Conservation (phyloP, 257 asterid genomes). For the Striga asiatica region DNA sequence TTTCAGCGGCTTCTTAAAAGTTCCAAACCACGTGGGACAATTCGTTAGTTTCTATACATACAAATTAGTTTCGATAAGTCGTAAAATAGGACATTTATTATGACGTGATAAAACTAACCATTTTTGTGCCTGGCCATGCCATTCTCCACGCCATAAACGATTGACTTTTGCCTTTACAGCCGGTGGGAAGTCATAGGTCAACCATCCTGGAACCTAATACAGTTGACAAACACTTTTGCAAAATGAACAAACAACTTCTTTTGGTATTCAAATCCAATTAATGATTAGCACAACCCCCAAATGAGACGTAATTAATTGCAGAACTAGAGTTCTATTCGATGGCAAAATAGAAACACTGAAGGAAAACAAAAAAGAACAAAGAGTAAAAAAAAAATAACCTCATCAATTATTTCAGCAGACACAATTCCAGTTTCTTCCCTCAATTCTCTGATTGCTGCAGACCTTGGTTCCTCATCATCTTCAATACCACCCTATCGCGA, state of each 20-base stretch:
- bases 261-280: background rate
- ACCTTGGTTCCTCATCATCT: conserved; percentile 87
- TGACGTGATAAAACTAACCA: no score
- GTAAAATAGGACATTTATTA: no score
- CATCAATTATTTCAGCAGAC: conserved; percentile 78
- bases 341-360: background rate
- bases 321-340: no score
- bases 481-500: conserved; percentile 87
- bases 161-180: conserved; percentile 93
- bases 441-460: conserved; percentile 89
- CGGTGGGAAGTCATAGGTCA: conserved; percentile 93
- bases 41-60: no score
- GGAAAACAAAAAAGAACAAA: background rate
- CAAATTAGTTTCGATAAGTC: no score
- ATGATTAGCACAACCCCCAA: background rate
- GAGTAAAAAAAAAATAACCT: conserved; percentile 28
- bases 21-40: no score
- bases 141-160: conserved; percentile 98
- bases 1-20: background rate
- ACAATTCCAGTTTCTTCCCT: conserved; percentile 90
- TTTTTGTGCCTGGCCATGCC: conserved; percentile 99
- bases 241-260: conserved; percentile 1
- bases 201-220: conserved; percentile 78
- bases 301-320: no score
- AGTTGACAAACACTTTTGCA: conserved; percentile 7